Evolutionary conservation across 139 green algal species (phyloP), one percentile per base, ranked within the genome.

Genomic region (Tetratostichococcus sp.): DNA sequence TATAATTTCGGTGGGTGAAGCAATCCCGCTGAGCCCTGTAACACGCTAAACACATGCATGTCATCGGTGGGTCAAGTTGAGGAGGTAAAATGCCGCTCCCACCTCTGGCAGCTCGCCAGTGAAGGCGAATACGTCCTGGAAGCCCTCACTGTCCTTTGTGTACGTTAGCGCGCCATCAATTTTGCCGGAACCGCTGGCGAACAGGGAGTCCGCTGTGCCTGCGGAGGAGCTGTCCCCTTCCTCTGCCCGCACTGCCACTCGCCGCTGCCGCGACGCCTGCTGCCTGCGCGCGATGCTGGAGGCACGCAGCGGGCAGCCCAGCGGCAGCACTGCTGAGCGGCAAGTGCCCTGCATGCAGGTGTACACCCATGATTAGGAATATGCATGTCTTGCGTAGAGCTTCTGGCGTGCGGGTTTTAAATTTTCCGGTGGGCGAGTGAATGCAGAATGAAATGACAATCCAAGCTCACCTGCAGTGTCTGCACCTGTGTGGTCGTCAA

Each of bases 21-120:
- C n/a, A n/a, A n/a, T n/a, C 6, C 30, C 30, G 66, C 22, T 35
- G 66, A 8, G 6, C 4, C 22, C 17, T 28, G 32, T 19, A 21
- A 1, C 14, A 14, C 69, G 4, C 0, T 58, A 4, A 42, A 21
- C 28, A 43, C 23, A 26, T 31, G 50, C 22, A n/a, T 19, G 30
- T 4, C 32, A 43, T 70, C 3, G 4, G 28, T 30, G 33, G 8
- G 58, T 4, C n/a, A 19, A n/a, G 25, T 11, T 17, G n/a, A 1
- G 0, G 1, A 6, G 42, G 22, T 74, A 4, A 35, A 74, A 65
- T 22, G 31, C 26, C 26, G 23, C 6, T 21, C 69, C 28, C 25
- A 89, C 74, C 75, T 91, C 86, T 58, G 86, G 86, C n/a, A 77
- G 82, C 30, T 77, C 75, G 30, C 85, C 85, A 35, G 65, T 69